Percentiles rank a stretch among this genome's conserved stretches.
Conservation (phyloP, 148 eudicot genomes). For the Amaranthus hypochondriacus region DNA sequence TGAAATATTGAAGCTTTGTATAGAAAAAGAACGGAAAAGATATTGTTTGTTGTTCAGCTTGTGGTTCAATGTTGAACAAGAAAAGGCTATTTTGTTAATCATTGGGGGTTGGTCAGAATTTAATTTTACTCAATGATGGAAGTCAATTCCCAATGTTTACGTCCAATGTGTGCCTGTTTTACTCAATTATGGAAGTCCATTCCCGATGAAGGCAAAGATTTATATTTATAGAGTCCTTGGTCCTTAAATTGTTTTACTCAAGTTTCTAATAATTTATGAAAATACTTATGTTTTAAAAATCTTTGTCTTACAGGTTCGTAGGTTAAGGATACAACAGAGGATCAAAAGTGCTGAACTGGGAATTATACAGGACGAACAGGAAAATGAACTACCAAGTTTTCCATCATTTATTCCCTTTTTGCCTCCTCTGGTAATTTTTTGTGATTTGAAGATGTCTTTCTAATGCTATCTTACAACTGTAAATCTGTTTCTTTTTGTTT, state of each 20-base stretch:
- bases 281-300: not conserved
- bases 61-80: not conserved
- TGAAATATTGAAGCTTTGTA: not conserved
- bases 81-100: not conserved
- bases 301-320: constrained; percentile 57
- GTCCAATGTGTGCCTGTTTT: too few relatives aligned
- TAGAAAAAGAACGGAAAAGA: not conserved
- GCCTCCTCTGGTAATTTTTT: constrained; percentile 76
- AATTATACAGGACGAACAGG: constrained; percentile 61
- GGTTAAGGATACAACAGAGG: constrained; percentile 90
- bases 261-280: not conserved
- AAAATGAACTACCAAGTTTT: constrained; percentile 77
- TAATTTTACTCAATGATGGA: too few relatives aligned
- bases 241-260: not conserved
- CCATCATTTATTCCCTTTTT: constrained; percentile 94
- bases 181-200: too few relatives aligned
- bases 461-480: not conserved
- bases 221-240: not conserved
- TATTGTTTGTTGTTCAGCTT: not conserved
- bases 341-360: constrained; percentile 75
- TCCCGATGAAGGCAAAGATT: too few relatives aligned
- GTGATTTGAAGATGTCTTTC: not conserved
- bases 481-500: not conserved
- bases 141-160: too few relatives aligned
- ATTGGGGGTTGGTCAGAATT: too few relatives aligned